Base-by-base conservation (phyloP, 768 basidiomycete species). In the Royoungia palumana region DNA sequence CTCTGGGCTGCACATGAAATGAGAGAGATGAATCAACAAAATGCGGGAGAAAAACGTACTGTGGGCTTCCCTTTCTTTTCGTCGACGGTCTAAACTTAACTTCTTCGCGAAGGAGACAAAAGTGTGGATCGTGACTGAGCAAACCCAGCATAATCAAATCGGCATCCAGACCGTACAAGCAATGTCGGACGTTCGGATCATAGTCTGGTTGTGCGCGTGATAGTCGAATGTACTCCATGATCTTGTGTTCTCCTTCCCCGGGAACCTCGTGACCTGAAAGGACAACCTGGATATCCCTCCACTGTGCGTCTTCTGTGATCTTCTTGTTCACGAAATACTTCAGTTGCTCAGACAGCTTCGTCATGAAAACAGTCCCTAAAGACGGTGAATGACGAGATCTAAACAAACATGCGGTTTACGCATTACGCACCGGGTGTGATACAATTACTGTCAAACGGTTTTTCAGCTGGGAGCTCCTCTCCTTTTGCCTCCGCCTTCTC, bases 221-320 rank as follows among this genome's bases (percentile, higher is more conserved):
- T 52, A 93, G 72, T 34, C 96, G 87, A 65, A 99, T 98, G 70
- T 94, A 99, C 67, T 97, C 96, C 89, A 98, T 97, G 58, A 99
- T 94, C 77, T 99, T 99, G 80, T 99, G 96, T 66, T 99, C 96
- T 51, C 96, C 96, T 70, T 99, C 96, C 57, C 96, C 96, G 0
- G 96, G 96, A 4, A 97, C 94, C 60, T 99, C 95, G 67, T 98
- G 94, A 11, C 96, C 96, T 24, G 92, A 95, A 32, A 99, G 75
- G 34, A 99, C 89, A 19, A 98, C 93, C 62, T 93, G 77, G 35
- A 98, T 82, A 47, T 86, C 80, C 50, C 90, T 76, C 96, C 96
- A 99, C 66, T 94, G 86, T 3, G 96, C 81, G 69, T 99, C 96
- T 65, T 99, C 96, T 0, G 85, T 82, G 27, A 98, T 95, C 77